Evolutionary conservation across 208 protist species (phyloP).

Genomic region (Naegleria fowleri): DNA sequence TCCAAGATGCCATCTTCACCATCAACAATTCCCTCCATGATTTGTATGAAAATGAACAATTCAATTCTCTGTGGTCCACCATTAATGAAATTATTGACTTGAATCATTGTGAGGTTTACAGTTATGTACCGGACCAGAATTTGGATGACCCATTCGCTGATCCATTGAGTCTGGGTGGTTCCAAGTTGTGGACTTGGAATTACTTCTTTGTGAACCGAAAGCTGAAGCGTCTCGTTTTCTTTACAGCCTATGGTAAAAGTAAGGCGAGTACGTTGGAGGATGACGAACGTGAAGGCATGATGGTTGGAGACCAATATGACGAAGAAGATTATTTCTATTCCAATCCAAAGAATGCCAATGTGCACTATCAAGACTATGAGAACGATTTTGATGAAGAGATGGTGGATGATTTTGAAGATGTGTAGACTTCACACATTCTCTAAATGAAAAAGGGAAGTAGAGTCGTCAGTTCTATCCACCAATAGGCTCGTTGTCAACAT

Average conservation of each 20-base stretch:
- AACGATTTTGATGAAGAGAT: not conserved
- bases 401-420: not conserved
- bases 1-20: not conserved
- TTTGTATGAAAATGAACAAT: not conserved
- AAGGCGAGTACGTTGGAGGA: not conserved
- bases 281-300: not conserved
- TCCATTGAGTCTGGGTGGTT: not conserved
- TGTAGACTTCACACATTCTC: not conserved
- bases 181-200: slow-evolving; percentile 22
- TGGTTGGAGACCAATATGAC: not conserved
- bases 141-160: not conserved
- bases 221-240: not conserved
- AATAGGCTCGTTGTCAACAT: no score
- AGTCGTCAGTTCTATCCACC: no score
- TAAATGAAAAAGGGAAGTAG: not conserved
- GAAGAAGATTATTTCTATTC: not conserved
- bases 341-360: not conserved
- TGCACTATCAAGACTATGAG: not conserved
- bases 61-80: not conserved
- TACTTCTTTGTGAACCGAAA: slow-evolving; percentile 22
- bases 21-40: not conserved
- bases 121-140: slow-evolving; percentile 2
- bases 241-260: not conserved
- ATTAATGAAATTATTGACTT: slow-evolving; percentile 2
- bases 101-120: slow-evolving; percentile 21